phyloP scores from a whole-genome alignment of 441 rosid genomes.

The Croton setiger region DNA sequence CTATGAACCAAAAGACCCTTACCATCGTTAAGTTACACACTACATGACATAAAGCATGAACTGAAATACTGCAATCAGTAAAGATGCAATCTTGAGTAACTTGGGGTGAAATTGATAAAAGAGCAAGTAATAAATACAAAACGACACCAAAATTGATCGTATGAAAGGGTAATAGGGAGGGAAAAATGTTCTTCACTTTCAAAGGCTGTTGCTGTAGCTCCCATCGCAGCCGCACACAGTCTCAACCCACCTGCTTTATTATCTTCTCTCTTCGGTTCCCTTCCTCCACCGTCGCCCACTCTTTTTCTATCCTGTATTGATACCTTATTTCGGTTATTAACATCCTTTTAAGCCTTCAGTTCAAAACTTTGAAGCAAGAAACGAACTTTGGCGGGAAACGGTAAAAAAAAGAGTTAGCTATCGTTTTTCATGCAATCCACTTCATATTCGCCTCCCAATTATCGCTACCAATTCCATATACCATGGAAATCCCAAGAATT shows the following conservation, averaged over 20 bases:
- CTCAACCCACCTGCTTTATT: neutral
- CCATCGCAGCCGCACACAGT: neutral
- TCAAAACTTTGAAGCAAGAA: neutral
- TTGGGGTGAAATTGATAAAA: too few relatives aligned
- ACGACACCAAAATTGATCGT: neutral
- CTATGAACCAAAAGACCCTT: too few relatives aligned
- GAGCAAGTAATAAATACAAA: neutral
- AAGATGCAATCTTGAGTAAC: too few relatives aligned
- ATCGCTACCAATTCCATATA: constrained; percentile 20
- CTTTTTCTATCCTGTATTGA: neutral
- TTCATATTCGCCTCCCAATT: constrained; percentile 17
- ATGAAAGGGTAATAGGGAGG: neutral
- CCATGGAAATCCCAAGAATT: constrained; percentile 33
- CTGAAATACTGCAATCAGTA: too few relatives aligned
- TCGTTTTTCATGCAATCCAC: constrained; percentile 45
- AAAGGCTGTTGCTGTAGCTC: neutral
- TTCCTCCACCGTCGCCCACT: neutral
- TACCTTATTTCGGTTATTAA: neutral
- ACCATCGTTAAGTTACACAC: too few relatives aligned
- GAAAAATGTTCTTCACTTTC: neutral
- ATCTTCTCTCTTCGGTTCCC: neutral
- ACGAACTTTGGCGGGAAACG: constrained; percentile 13
- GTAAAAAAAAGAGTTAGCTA: neutral
- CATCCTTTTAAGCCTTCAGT: neutral
- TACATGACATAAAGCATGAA: too few relatives aligned